Evolutionary conservation across 192 early-diverging fungal species (phyloP), one percentile per base, ranked within the genome.

Genomic region (Kappamyces sp.): DNA sequence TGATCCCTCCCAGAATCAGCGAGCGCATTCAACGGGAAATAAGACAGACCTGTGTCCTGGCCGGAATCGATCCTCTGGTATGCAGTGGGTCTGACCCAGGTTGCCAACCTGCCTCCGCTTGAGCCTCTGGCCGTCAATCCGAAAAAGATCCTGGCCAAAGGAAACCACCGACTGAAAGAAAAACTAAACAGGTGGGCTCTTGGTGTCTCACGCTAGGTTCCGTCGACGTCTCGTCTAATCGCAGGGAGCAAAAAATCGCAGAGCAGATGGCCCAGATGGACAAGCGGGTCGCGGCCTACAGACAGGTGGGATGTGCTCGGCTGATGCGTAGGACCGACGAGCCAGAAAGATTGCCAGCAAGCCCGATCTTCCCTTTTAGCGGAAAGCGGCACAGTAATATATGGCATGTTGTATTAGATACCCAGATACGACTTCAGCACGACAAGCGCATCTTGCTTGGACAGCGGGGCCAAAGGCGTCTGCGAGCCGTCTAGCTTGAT

Each of bases 341-440:
- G 45, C 29, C 15, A 22, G 34, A 54, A 54, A 32, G 53, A 54
- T 43, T 15, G n/a, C 53, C 2, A 54, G 34, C 30, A 54, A 38
- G 31, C 53, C 53, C 29, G 53, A 54, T 12, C 30, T 48, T 22
- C 58, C 46, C n/a, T 59, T 48, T 59, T 59, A 47, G 48, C 35
- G 14, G 14, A 33, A 51, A 51, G 14, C 36, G 49, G 14, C 8
- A 51, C 8, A 30, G 9, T 51, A 51, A 11, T 45, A 15, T 38
- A 12, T 53, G 4, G 8, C 14, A 57, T 45, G 35, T 9, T 51
- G 8, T 35, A 57, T 57, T 45, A 45, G 33, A 73, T 65, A 46
- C 66, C 71, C 5, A 62, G 33, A 55, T 57, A 59, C 40, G 53
- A 57, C 60, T 70, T 54, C 60, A 78, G 45, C 15, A 70, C 65